A percentile compares a stretch with the other conserved stretches of the same genome.
Conservation (phyloP, 352 stramenopile genomes). For the Phytopythium oedochilum region DNA sequence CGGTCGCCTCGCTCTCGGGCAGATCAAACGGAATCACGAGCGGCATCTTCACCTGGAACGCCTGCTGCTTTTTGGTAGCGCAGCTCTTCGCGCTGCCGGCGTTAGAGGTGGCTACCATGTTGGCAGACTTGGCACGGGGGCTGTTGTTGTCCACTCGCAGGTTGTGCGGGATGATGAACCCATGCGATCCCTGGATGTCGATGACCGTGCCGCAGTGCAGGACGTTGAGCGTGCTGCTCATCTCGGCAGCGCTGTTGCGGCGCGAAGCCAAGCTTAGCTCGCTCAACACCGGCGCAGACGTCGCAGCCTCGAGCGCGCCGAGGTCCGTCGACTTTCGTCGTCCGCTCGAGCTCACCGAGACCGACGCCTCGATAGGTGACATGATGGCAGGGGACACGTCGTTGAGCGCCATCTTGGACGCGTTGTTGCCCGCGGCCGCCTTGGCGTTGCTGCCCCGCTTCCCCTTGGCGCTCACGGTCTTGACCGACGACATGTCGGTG, state of each 20-base stretch:
- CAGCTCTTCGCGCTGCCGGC: background rate
- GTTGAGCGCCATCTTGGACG: slow-evolving; percentile 29
- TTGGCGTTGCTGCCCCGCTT: slow-evolving; percentile 14
- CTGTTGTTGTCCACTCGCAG: slow-evolving; percentile 35
- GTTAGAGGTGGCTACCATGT: background rate
- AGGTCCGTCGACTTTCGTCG: slow-evolving; percentile 30
- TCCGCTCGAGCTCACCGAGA: background rate
- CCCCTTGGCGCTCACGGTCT: slow-evolving; percentile 13
- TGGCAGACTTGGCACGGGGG: slow-evolving; percentile 11
- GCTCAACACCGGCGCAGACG: background rate
- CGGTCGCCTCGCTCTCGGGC: slow-evolving; percentile 28
- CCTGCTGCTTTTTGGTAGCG: slow-evolving; percentile 6
- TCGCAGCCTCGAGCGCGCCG: slow-evolving; percentile 20
- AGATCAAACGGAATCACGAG: slow-evolving; percentile 70
- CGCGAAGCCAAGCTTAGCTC: background rate
- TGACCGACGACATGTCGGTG: slow-evolving; percentile 35
- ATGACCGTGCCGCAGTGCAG: slow-evolving; percentile 76
- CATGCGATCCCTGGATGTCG: slow-evolving; percentile 67
- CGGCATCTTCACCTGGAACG: slow-evolving; percentile 41
- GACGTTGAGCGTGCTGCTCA: slow-evolving; percentile 53
- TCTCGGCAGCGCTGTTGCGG: slow-evolving; percentile 16
- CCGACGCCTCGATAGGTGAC: slow-evolving; percentile 5
- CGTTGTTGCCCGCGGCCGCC: slow-evolving; percentile 4
- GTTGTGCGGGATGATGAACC: slow-evolving; percentile 75
- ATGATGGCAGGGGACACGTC: slow-evolving; percentile 36